phyloP scores from a whole-genome alignment of 352 stramenopile species.

The Globisporangium viniferum region DNA sequence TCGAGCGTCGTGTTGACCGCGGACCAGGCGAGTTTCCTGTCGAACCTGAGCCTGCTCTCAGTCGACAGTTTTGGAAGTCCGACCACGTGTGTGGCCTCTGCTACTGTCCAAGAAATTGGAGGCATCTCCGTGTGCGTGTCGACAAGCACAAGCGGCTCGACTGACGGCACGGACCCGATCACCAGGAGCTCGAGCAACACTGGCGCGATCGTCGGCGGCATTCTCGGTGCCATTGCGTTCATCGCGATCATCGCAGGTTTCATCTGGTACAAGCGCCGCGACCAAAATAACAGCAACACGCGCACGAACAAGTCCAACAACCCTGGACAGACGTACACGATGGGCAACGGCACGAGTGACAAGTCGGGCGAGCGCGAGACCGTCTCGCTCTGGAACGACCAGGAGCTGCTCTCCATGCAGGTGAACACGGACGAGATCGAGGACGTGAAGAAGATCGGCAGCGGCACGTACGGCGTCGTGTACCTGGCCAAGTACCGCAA shows the following conservation, averaged over 20 bases:
- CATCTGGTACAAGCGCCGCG: slow-evolving; percentile 29
- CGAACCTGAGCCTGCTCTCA: slow-evolving; percentile 34
- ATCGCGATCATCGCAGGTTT: slow-evolving; percentile 26
- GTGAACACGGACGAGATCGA: slow-evolving; percentile 47
- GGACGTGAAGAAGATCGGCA: slow-evolving; percentile 34
- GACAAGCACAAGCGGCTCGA: slow-evolving; percentile 14
- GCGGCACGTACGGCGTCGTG: slow-evolving; percentile 36
- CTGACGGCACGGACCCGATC: background rate
- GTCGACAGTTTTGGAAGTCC: slow-evolving; percentile 37
- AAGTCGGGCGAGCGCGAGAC: slow-evolving; percentile 8
- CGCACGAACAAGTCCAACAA: slow-evolving; percentile 10
- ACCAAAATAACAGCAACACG: slow-evolving; percentile 10
- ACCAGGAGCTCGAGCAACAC: slow-evolving; percentile 20
- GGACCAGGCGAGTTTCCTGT: slow-evolving; percentile 25
- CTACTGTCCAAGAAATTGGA: slow-evolving; percentile 22
- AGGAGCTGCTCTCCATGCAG: slow-evolving; percentile 47
- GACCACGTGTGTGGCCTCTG: slow-evolving; percentile 21
- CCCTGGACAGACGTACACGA: slow-evolving; percentile 8
- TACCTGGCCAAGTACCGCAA: slow-evolving; percentile 44
- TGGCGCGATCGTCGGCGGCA: slow-evolving; percentile 32
- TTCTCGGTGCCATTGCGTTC: slow-evolving; percentile 35
- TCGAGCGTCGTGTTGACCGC: slow-evolving; percentile 31
- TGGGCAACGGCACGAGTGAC: background rate
- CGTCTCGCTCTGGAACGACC: slow-evolving; percentile 42
- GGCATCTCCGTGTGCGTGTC: slow-evolving; percentile 33